Evolutionary conservation across 345 rosid species (phyloP).

Genomic region (Camelina laxa): DNA sequence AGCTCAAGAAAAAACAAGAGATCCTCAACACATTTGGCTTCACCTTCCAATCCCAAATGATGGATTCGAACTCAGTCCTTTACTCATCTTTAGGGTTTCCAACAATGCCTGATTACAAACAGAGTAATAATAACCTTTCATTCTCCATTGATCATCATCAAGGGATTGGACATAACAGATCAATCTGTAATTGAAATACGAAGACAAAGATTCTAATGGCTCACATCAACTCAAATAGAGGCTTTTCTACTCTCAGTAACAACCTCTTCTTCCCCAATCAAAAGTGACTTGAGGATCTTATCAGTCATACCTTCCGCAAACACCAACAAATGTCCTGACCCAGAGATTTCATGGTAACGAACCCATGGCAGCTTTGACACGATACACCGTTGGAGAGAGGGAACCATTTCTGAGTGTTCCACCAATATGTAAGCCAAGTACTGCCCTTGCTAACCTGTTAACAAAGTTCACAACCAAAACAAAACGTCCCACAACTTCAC

Average conservation of each 20-base stretch:
- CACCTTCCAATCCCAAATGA: conserved; percentile 39
- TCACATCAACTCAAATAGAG: neutral
- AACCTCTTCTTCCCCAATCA: conserved; percentile 32
- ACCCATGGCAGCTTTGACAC: conserved; percentile 59
- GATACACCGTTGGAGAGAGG: conserved; percentile 52
- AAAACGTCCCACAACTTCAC: neutral
- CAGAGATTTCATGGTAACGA: conserved; percentile 59
- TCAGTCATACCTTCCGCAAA: conserved; percentile 57
- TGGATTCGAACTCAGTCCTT: conserved; percentile 45
- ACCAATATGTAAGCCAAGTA: conserved; percentile 62
- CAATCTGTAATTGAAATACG: no score
- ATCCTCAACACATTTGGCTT: conserved; percentile 40
- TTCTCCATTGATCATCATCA: conserved; percentile 44
- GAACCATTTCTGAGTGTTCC: conserved; percentile 65
- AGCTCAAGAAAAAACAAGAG: conserved; percentile 78
- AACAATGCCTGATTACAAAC: conserved; percentile 43
- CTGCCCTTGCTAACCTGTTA: conserved; percentile 61
- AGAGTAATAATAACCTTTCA: conserved; percentile 37
- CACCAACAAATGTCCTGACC: conserved; percentile 60
- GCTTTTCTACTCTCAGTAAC: conserved; percentile 17
- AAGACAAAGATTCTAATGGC: no score
- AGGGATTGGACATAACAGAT: conserved; percentile 42
- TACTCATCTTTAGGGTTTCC: conserved; percentile 48
- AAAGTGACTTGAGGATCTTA: conserved; percentile 51
- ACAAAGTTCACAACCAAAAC: conserved; percentile 9